Percentiles rank a stretch among this genome's conserved stretches.
Evolutionary conservation across 495 filamentous ascomycete genomes (phyloP).

Genomic region (Annulohypoxylon stygium): DNA sequence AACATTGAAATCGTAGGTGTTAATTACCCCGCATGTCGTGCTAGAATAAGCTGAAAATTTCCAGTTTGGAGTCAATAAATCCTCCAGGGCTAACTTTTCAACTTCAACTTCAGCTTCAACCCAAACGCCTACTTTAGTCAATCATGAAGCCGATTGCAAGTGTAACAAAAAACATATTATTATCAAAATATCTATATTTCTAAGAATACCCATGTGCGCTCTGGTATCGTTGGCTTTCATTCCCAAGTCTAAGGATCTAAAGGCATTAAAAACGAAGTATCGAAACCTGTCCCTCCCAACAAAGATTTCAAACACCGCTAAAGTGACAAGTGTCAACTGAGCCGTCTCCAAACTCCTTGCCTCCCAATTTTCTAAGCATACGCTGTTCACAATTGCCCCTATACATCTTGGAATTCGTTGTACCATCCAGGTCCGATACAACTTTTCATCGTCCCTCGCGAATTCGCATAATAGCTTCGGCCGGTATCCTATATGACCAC

Average conservation of each 20-base stretch:
- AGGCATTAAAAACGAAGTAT: constrained; percentile 7
- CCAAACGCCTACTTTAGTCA: not conserved
- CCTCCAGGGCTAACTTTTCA: not conserved
- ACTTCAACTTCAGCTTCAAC: not conserved
- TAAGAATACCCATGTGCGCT: constrained; percentile 20
- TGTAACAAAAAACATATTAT: constrained; percentile 19
- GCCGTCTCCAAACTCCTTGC: constrained; percentile 12
- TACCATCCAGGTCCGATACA: not conserved
- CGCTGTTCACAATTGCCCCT: not conserved
- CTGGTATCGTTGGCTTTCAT: constrained; percentile 15
- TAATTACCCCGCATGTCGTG: too few species aligned
- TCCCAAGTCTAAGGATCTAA: constrained; percentile 17
- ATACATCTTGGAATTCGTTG: not conserved
- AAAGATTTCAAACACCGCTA: not conserved
- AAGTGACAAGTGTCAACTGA: constrained; percentile 16
- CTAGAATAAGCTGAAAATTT: too few species aligned
- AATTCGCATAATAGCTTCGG: not conserved
- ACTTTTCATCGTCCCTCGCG: not conserved
- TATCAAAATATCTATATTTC: constrained; percentile 25
- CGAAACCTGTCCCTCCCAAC: constrained; percentile 11
- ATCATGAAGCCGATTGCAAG: not conserved
- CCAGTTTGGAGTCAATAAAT: not conserved
- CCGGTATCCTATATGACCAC: constrained; percentile 28
- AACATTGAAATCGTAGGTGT: too few species aligned
- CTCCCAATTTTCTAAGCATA: not conserved